These are phyloP conservation scores for Pouteria campechiana DNA, from an alignment of 179 eudicot species.

Conservation along the genomic window DNA sequence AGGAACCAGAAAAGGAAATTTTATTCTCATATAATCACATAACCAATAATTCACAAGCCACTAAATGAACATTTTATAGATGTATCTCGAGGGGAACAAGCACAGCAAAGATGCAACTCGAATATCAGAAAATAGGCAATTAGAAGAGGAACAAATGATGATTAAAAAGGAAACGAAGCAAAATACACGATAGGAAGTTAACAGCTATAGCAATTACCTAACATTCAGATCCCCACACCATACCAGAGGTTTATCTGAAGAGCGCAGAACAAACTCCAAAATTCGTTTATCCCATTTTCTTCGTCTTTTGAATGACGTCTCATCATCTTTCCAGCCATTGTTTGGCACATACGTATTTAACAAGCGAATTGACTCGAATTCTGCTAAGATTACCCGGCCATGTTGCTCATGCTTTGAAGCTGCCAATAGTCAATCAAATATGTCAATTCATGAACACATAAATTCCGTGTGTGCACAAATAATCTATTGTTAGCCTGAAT, in stretches of 20 bases:
- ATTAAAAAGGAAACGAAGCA: not conserved
- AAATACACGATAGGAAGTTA: not conserved
- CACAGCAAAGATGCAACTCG: too few species aligned
- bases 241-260: conserved; percentile 85
- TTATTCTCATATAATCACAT: too few species aligned
- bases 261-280: conserved; percentile 53
- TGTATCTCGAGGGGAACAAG: too few species aligned
- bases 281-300: conserved; percentile 98
- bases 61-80: too few species aligned
- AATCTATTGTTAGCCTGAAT: too few species aligned
- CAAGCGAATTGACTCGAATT: conserved; percentile 70
- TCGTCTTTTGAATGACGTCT: conserved; percentile 81
- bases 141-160: too few species aligned
- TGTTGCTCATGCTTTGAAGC: conserved; percentile 87
- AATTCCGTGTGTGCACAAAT: too few species aligned
- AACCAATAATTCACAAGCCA: too few species aligned
- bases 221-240: conserved; percentile 99
- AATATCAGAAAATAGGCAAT: too few species aligned
- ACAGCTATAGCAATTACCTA: conserved; percentile 35
- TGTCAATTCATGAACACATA: not conserved
- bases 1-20: too few species aligned
- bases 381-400: conserved; percentile 92
- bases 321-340: conserved; percentile 99
- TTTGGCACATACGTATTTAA: conserved; percentile 90
- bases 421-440: conserved; percentile 9